A percentile compares a stretch with the other conserved stretches of the same genome.
These are phyloP conservation scores for Cercospora sp. DNA, from an alignment of 2,329 filamentous ascomycete genomes.

Conservation along the genomic window DNA sequence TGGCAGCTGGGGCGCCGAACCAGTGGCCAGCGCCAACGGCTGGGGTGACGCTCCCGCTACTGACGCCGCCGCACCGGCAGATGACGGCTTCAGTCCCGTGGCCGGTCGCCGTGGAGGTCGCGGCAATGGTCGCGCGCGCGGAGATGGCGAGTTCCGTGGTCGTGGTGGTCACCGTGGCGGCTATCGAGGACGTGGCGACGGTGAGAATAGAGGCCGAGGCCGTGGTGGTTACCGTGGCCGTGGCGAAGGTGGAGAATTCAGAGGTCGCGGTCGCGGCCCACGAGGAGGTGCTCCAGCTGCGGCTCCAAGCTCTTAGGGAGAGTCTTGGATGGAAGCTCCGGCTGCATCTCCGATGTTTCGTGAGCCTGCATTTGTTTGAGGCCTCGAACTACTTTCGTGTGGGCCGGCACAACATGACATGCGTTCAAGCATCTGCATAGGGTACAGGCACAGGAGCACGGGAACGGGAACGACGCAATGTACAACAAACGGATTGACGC, in stretches of 20 bases:
- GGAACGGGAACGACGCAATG: conserved; percentile 11
- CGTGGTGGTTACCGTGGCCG: conserved; percentile 48
- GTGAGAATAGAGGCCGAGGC: conserved; percentile 38
- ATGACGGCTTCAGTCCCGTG: conserved; percentile 73
- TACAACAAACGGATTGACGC: conserved; percentile 14
- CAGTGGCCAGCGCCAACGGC: conserved; percentile 30
- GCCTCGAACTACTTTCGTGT: not conserved
- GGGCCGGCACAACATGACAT: not conserved
- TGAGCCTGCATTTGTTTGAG: not conserved
- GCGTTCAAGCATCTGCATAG: conserved; percentile 19
- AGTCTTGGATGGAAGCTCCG: conserved; percentile 4
- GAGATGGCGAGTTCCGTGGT: conserved; percentile 39
- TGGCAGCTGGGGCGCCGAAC: conserved; percentile 22
- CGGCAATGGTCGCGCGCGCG: conserved; percentile 42
- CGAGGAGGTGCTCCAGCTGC: conserved; percentile 27
- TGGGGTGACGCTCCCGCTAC: conserved; percentile 32
- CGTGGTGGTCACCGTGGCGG: conserved; percentile 28
- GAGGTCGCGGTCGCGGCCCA: conserved; percentile 29
- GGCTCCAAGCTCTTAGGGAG: conserved; percentile 24
- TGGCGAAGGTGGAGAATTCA: conserved; percentile 31
- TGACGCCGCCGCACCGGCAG: conserved; percentile 40
- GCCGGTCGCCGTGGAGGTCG: conserved; percentile 38
- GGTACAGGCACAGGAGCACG: conserved; percentile 11
- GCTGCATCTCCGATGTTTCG: not conserved
- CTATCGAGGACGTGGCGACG: conserved; percentile 38